Percentiles rank a stretch among this genome's conserved stretches.
These are phyloP conservation scores for Talaromyces trachyspermus DNA, from an alignment of 495 filamentous ascomycete genomes.

Conservation along the genomic window DNA sequence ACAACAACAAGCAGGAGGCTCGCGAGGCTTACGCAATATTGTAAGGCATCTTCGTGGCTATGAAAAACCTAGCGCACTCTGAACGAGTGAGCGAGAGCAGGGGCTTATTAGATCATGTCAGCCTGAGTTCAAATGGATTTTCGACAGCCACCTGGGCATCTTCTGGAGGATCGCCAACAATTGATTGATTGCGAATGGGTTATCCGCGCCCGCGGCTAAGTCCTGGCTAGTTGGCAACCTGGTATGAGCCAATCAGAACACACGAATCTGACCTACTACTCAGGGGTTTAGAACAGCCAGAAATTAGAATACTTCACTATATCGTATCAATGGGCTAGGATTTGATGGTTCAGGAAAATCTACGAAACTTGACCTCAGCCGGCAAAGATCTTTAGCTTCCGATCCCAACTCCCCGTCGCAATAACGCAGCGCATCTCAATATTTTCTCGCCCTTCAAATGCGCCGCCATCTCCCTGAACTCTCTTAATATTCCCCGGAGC, in stretches of 20 bases:
- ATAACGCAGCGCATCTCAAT: slow-evolving; percentile 53
- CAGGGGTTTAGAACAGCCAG: no score
- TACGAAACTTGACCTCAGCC: no score
- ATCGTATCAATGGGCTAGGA: no score
- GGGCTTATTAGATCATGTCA: neutral
- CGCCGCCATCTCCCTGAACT: slow-evolving; percentile 5
- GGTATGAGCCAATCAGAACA: no score
- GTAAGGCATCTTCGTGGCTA: slow-evolving; percentile 46
- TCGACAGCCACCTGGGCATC: no score
- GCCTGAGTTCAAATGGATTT: neutral
- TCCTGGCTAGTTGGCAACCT: no score
- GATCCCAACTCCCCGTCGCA: slow-evolving; percentile 57
- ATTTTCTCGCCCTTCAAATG: slow-evolving; percentile 10
- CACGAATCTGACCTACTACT: no score
- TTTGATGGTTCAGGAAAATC: no score
- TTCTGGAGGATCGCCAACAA: neutral
- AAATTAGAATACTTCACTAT: no score
- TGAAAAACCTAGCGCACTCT: slow-evolving; percentile 1
- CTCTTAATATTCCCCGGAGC: slow-evolving; percentile 46
- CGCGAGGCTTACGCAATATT: slow-evolving; percentile 59
- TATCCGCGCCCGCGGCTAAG: no score
- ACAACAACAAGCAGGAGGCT: neutral
- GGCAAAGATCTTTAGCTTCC: slow-evolving; percentile 56
- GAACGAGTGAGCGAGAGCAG: neutral
- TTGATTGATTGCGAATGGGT: neutral